A percentile compares a stretch with the other conserved stretches of the same genome.
phyloP scores from a whole-genome alignment of 2,329 filamentous ascomycete species.

The Ramularia endophylla region DNA sequence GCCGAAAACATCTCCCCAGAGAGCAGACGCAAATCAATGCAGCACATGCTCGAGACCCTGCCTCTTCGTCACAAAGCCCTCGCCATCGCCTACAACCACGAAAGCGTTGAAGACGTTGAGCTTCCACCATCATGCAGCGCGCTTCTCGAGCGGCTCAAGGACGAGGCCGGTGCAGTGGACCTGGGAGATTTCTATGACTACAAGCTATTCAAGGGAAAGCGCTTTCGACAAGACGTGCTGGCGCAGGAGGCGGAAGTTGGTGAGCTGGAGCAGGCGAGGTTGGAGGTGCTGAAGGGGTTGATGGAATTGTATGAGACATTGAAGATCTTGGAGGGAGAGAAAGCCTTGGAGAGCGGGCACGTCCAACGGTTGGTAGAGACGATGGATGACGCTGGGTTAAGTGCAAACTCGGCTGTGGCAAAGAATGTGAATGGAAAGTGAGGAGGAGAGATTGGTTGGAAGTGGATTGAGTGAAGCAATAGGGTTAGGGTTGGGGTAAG shows the following conservation, averaged over 20 bases:
- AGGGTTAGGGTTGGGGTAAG: too few relatives aligned
- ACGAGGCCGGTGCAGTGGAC: conserved; percentile 2
- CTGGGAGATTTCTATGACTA: conserved; percentile 5
- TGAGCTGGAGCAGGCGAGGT: conserved; percentile 9
- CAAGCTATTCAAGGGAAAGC: conserved; percentile 9
- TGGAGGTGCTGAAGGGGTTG: conserved; percentile 11
- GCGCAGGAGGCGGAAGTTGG: conserved; percentile 8
- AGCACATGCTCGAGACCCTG: conserved; percentile 11
- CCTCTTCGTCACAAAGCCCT: conserved; percentile 11
- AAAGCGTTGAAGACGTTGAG: not conserved
- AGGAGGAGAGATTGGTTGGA: not conserved
- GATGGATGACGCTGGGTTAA: conserved; percentile 12
- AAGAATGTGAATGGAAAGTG: not conserved
- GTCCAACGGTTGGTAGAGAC: conserved; percentile 7
- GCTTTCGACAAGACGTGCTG: conserved; percentile 4
- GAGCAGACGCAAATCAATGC: conserved; percentile 2
- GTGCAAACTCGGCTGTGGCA: conserved; percentile 1
- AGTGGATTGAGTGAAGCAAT: not conserved
- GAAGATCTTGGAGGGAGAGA: conserved; percentile 7
- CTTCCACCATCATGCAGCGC: not conserved
- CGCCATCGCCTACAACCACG: conserved; percentile 5
- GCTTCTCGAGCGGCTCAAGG: conserved; percentile 5
- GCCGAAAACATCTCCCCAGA: not conserved
- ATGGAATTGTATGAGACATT: conserved; percentile 8
- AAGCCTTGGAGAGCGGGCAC: conserved; percentile 5